Conservation (phyloP, 2,329 filamentous ascomycete genomes). For the Diplodia sapinea region DNA sequence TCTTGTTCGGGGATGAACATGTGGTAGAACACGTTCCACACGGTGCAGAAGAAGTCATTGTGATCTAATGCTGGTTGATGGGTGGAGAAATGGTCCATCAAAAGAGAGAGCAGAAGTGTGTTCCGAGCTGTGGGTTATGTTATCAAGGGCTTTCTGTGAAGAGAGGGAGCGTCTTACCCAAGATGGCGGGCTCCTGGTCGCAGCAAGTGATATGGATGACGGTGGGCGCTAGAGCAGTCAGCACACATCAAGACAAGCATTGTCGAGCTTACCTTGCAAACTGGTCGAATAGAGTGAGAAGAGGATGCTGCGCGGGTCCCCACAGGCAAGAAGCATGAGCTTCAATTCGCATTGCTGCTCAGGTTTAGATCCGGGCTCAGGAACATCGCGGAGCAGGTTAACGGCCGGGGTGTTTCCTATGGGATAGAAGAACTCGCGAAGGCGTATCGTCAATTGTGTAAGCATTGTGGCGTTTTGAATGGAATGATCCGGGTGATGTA, state of each 20-base stretch:
- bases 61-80: not conserved
- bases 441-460: not conserved
- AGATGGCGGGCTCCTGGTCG: slow-evolving; percentile 56
- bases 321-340: slow-evolving; percentile 61
- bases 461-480: slow-evolving; percentile 5
- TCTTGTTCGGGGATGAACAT: slow-evolving; percentile 53
- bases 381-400: slow-evolving; percentile 53
- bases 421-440: slow-evolving; percentile 44
- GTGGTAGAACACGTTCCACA: slow-evolving; percentile 65
- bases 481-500: not conserved
- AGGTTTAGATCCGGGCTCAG: not conserved
- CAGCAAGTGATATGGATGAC: slow-evolving; percentile 61
- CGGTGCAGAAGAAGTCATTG: not conserved
- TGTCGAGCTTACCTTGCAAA: not conserved
- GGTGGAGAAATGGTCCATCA: slow-evolving; percentile 45
- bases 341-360: slow-evolving; percentile 33
- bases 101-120: slow-evolving; percentile 58
- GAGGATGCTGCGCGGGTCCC: slow-evolving; percentile 63
- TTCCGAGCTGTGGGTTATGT: slow-evolving; percentile 54
- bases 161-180: slow-evolving; percentile 49
- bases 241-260: not conserved
- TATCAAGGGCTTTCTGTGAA: not conserved
- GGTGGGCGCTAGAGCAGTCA: not conserved
- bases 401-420: slow-evolving; percentile 59
- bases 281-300: slow-evolving; percentile 49